These are phyloP conservation scores for Sequoia sempervirens DNA, from an alignment of 75 land plant species.

Conservation along the genomic window DNA sequence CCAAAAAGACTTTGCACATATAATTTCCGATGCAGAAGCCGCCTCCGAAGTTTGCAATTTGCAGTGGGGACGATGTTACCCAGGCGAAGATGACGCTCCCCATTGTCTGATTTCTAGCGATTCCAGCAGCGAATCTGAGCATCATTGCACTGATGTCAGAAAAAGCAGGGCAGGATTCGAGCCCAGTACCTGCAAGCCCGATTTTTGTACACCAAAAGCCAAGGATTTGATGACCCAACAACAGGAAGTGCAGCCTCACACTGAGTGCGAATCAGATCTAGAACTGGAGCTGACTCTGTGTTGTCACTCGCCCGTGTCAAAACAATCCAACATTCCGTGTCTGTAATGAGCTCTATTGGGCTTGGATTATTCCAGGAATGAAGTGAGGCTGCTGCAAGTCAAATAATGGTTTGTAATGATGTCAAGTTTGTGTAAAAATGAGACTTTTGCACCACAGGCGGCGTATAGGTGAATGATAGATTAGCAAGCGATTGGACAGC, in stretches of 20 bases:
- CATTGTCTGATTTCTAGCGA: neutral
- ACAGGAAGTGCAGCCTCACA: neutral
- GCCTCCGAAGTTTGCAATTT: neutral
- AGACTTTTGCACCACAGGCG: no score
- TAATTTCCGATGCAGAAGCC: neutral
- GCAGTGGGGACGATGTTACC: neutral
- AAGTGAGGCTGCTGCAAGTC: constrained; percentile 6
- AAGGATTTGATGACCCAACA: neutral
- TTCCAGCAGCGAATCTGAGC: neutral
- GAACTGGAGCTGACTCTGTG: neutral
- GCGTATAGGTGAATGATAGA: no score
- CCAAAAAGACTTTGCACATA: neutral
- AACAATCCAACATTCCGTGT: constrained; percentile 9
- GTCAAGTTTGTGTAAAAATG: neutral
- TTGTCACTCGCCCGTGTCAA: neutral
- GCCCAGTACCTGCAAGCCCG: neutral
- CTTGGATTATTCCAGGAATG: constrained; percentile 12
- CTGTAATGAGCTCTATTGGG: constrained; percentile 22
- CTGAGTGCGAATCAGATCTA: neutral
- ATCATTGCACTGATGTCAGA: neutral
- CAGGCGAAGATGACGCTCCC: neutral
- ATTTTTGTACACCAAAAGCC: neutral
- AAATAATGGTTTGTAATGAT: neutral
- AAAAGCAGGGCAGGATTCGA: neutral
- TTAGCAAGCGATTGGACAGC: no score